Evolutionary conservation across 352 stramenopile species (phyloP), one percentile per base, ranked within the genome.

Genomic region (Globisporangium paroecandrum): DNA sequence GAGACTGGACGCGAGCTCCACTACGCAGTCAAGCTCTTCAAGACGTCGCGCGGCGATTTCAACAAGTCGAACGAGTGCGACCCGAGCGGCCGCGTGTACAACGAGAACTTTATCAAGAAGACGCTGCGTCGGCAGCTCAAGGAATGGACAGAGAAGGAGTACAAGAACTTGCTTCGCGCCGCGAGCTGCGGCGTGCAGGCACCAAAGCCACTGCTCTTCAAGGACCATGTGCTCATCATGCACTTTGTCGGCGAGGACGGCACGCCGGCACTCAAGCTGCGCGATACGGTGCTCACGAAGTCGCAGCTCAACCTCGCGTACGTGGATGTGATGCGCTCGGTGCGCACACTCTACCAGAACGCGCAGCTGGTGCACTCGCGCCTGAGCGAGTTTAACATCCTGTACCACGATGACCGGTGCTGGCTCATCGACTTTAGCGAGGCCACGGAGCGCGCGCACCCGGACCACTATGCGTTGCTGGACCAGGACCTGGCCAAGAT

Each of bases 361-460:
- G 81, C 77, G 54, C 76, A 85, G n/a, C 69, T 91, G 51, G 79
- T 91, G 24, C 81, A 89, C 64, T 75, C 77, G 29, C 66, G 58
- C 0, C 62, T 91, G 38, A 79, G 57, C 32, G 73, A 84, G 61
- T 87, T 82, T 64, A 97, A 87, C 64, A 85, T 97, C 43, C 73
- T 97, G 24, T 84, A 89, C 27, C 75, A 74, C 70, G 81, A 77
- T 53, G 77, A 70, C 29, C 82, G 65, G 59, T 81, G 71, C 66
- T 97, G 68, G 85, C 83, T 98, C 47, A 95, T 95, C 66, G 91
- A 96, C 70, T 93, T 98, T 65, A 84, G 82, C 0, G 82, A 93
- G 53, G 82, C 89, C 12, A 83, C 95, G 15, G 83, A 96, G 57
- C 54, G 65, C 41, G 64, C 74, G 18, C 89, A 96, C 46, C 71